Base-by-base conservation (phyloP, 805 yeast genomes). In the Candida morakotiae region DNA sequence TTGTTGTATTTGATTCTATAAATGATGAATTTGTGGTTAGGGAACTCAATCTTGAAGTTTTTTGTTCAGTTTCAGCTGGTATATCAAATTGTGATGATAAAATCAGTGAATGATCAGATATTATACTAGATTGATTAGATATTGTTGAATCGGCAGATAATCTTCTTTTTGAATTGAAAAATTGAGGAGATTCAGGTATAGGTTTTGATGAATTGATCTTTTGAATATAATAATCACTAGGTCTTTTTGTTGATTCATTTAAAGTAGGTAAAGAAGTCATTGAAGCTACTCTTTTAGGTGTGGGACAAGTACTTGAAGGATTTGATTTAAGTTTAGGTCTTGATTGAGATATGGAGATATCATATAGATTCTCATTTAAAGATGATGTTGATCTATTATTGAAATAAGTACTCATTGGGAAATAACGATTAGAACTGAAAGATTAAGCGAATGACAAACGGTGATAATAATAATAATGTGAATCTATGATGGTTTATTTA, bases 181-280 rank as follows among this genome's bases (percentile, higher is more conserved):
- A 22, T 22, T 28, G 24, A 6, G 4, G 15, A 9, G 5, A 5
- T 14, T 21, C 15, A 38, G 47, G 49, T 5, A 47, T 16, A 6
- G 53, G 37, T 21, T 36, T 40, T 3, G 32, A 15, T 35, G 44
- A 49, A 31, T 52, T 52, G 30, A 64, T 40, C 38, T 58, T 60
- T 38, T 55, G 56, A 26, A 64, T 53, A 40, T 54, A 67, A 47
- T 62, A 64, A 39, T 67, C 71, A 21, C 70, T 62, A 3, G 73
- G 73, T 19, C 73, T 46, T 26, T 17, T 11, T 17, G 25, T 16
- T 9, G 31, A 28, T 16, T 44, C 46, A 26, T 37, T 45, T 15
- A 48, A 41, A 4, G 47, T 46, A 22, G 47, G 29, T 13, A 58
- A 45, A 5, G 58, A 51, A n/a, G 55, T 39, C 38, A 48, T 24